Evolutionary conservation across 2,329 filamentous ascomycete species (phyloP).

Genomic region (Fusarium sarcochroum): DNA sequence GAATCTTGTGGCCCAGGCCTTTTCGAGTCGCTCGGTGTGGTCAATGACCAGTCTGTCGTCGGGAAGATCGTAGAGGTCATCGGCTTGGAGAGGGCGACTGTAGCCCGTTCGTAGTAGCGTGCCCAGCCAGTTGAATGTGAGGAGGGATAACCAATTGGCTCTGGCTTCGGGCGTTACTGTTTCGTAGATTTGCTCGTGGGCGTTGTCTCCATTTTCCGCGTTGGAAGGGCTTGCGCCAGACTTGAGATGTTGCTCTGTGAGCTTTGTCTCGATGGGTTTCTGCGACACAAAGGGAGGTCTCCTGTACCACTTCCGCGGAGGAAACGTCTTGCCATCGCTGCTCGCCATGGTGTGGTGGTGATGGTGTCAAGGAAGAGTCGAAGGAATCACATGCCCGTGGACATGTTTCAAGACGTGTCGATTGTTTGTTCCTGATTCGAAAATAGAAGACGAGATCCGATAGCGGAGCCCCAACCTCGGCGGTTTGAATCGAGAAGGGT

Average conservation of each 20-base stretch:
- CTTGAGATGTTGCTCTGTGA: slow-evolving; percentile 22
- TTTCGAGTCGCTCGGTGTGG: slow-evolving; percentile 29
- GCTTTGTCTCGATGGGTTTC: slow-evolving; percentile 42
- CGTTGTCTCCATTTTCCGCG: background rate
- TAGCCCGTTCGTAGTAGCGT: slow-evolving; percentile 26
- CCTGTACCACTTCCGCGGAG: slow-evolving; percentile 52
- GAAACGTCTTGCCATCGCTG: slow-evolving; percentile 45
- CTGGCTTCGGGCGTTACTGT: slow-evolving; percentile 5
- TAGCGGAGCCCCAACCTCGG: background rate
- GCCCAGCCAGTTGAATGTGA: slow-evolving; percentile 28
- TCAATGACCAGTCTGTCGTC: slow-evolving; percentile 23
- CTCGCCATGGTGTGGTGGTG: slow-evolving; percentile 40
- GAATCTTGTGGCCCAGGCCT: slow-evolving; percentile 21
- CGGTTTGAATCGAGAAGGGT: background rate
- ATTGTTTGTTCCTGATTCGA: background rate
- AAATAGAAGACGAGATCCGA: background rate
- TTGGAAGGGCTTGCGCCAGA: background rate
- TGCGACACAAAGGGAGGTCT: slow-evolving; percentile 50
- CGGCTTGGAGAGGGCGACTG: slow-evolving; percentile 25
- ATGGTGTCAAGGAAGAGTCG: background rate
- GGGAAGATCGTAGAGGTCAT: slow-evolving; percentile 32
- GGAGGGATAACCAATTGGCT: slow-evolving; percentile 26
- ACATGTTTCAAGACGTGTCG: background rate
- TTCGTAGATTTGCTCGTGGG: background rate
- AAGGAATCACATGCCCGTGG: background rate